These are phyloP conservation scores for Cenchrus fungigraminus DNA, from an alignment of 176 grass and related monocot species.

Conservation along the genomic window DNA sequence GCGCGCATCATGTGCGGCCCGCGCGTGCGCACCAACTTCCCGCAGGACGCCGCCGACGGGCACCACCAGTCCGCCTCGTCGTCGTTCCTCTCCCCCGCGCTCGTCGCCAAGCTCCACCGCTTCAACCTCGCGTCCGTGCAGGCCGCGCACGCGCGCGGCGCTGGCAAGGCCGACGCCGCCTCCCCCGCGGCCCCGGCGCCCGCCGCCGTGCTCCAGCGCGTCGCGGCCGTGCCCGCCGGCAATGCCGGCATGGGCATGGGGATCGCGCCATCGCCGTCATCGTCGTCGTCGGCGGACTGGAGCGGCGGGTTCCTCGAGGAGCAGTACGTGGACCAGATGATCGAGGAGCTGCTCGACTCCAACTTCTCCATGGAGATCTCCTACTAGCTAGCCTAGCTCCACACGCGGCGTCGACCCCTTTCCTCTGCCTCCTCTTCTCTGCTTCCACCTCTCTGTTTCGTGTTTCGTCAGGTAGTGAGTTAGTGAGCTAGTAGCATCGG, in stretches of 20 bases:
- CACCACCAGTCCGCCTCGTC: neutral
- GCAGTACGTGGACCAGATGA: slow-evolving; percentile 96
- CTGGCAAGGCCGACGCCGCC: slow-evolving; percentile 10
- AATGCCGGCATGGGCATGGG: slow-evolving; percentile 9
- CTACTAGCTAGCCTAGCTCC: slow-evolving; percentile 28
- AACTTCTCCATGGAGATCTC: slow-evolving; percentile 96
- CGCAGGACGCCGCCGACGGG: slow-evolving; percentile 17
- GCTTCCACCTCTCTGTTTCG: slow-evolving; percentile 9
- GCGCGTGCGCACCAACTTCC: slow-evolving; percentile 85
- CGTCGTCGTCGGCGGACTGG: slow-evolving; percentile 29
- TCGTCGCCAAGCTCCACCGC: slow-evolving; percentile 85
- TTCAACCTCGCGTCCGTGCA: slow-evolving; percentile 75
- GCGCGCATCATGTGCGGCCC: slow-evolving; percentile 93
- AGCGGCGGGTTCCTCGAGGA: slow-evolving; percentile 71
- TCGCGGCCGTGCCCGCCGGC: neutral
- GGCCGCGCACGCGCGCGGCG: slow-evolving; percentile 37
- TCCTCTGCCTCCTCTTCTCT: neutral
- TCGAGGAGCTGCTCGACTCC: slow-evolving; percentile 92
- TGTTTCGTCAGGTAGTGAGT: slow-evolving; percentile 14
- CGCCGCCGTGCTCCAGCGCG: neutral
- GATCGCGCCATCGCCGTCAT: neutral
- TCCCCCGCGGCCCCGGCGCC: neutral
- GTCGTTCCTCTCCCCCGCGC: slow-evolving; percentile 69
- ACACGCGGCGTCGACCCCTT: neutral
- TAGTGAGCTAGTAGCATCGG: slow-evolving; percentile 9